phyloP scores from a whole-genome alignment of 164 flowering plant genomes.

The Umbilicus rupestris region DNA sequence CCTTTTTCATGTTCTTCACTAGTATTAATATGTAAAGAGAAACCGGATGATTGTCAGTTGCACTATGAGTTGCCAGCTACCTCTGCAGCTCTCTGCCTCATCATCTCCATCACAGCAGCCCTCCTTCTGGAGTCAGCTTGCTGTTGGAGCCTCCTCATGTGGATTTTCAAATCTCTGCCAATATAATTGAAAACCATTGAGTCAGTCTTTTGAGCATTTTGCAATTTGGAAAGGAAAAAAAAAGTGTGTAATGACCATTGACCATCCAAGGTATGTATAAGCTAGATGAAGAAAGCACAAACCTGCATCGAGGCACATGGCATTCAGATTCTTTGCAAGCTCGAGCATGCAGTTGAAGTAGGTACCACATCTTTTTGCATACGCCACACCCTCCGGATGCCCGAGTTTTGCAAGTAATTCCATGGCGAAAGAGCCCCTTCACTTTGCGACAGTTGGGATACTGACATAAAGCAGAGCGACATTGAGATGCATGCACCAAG shows the following conservation, averaged over 20 bases:
- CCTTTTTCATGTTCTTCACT: background rate
- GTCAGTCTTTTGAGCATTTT: background rate
- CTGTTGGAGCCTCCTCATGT: constrained; percentile 77
- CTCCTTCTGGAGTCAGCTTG: constrained; percentile 91
- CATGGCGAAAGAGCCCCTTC: constrained; percentile 96
- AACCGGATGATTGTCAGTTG: constrained; percentile 17
- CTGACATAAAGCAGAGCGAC: constrained; percentile 71
- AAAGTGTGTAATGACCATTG: background rate
- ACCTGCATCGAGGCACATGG: constrained; percentile 97
- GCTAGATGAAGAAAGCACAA: constrained; percentile 7
- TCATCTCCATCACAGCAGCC: constrained; percentile 99
- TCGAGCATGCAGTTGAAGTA: constrained; percentile 93
- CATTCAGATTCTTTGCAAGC: constrained; percentile 94
- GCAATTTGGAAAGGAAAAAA: no score
- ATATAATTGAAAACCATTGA: background rate
- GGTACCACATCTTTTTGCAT: constrained; percentile 97
- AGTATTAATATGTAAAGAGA: background rate
- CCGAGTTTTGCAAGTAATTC: constrained; percentile 69
- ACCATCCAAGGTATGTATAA: background rate
- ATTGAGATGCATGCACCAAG: constrained; percentile 92
- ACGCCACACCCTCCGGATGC: constrained; percentile 92
- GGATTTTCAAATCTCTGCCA: constrained; percentile 83
- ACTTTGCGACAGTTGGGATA: constrained; percentile 93
- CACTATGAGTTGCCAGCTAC: constrained; percentile 51
- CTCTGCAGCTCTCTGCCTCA: constrained; percentile 98